Evolutionary conservation across 2,329 filamentous ascomycete genomes (phyloP).

Genomic region (Ceratocystis variospora): DNA sequence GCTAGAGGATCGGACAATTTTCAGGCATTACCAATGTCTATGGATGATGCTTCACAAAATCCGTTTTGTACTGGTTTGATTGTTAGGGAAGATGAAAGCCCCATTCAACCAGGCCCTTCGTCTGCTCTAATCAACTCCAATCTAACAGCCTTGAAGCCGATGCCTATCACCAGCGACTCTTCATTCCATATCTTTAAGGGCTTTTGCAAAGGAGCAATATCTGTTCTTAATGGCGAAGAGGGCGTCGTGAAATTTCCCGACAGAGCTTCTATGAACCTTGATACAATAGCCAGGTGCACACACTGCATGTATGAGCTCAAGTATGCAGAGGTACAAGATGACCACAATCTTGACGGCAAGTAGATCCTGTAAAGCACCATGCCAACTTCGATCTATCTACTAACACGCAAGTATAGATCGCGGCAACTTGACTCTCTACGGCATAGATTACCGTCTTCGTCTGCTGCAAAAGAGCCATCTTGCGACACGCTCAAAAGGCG

Average conservation of each 20-base stretch:
- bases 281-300: slow-evolving; percentile 37
- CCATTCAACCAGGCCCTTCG: not conserved
- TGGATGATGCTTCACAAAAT: not conserved
- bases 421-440: slow-evolving; percentile 35
- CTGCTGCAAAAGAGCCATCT: slow-evolving; percentile 45
- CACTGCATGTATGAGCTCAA: slow-evolving; percentile 42
- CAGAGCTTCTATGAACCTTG: slow-evolving; percentile 30
- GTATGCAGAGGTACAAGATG: slow-evolving; percentile 38
- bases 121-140: not conserved
- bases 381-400: not conserved
- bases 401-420: slow-evolving; percentile 27
- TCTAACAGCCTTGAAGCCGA: not conserved
- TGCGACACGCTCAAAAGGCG: slow-evolving; percentile 35
- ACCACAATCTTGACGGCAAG: slow-evolving; percentile 37
- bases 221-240: slow-evolving; percentile 34
- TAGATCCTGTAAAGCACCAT: not conserved
- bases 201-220: slow-evolving; percentile 42
- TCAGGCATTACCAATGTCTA: not conserved
- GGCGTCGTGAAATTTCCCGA: slow-evolving; percentile 40
- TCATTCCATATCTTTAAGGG: slow-evolving; percentile 41
- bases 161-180: slow-evolving; percentile 25
- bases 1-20: not conserved
- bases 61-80: slow-evolving; percentile 23
- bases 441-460: slow-evolving; percentile 38
- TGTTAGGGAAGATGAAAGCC: slow-evolving; percentile 26